Evolutionary conservation across 179 eudicot genomes (phyloP).

Genomic region (Beta macrorhiza): DNA sequence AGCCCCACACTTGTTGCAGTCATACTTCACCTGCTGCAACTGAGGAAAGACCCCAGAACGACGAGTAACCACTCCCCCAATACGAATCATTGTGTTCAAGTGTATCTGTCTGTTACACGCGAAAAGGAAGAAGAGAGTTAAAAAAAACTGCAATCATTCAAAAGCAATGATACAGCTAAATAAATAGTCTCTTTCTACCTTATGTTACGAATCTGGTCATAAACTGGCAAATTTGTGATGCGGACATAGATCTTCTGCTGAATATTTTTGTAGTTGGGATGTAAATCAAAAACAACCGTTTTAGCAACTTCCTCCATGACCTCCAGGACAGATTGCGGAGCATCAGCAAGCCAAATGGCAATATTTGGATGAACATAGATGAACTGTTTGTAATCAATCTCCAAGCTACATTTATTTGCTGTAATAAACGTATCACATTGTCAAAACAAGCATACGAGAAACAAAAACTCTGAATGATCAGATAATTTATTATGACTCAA

Average conservation of each 20-base stretch:
- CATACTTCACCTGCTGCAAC: slow-evolving; percentile 93
- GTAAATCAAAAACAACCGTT: slow-evolving; percentile 75
- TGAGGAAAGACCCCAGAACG: slow-evolving; percentile 97
- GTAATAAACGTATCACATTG: slow-evolving; percentile 26
- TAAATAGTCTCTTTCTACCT: slow-evolving; percentile 44
- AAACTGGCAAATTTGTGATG: slow-evolving; percentile 81
- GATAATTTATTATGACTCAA: neutral
- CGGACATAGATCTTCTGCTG: slow-evolving; percentile 87
- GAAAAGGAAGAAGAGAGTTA: neutral
- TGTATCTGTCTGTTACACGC: slow-evolving; percentile 71
- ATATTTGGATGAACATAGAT: slow-evolving; percentile 83
- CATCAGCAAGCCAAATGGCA: slow-evolving; percentile 98
- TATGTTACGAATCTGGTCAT: slow-evolving; percentile 93
- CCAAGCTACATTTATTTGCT: slow-evolving; percentile 95
- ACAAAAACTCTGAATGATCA: slow-evolving; percentile 4
- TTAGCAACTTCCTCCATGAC: slow-evolving; percentile 97
- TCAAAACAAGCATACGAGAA: neutral
- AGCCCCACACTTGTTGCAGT: slow-evolving; percentile 90
- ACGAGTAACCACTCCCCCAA: slow-evolving; percentile 95
- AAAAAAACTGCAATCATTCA: neutral
- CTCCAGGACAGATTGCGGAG: slow-evolving; percentile 95
- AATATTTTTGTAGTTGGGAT: slow-evolving; percentile 83
- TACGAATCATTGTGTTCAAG: slow-evolving; percentile 93
- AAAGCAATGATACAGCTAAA: neutral
- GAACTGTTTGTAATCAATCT: slow-evolving; percentile 88